These are phyloP conservation scores for Cladosporium sp. DNA, from an alignment of 2,329 filamentous ascomycete species.

Conservation along the genomic window DNA sequence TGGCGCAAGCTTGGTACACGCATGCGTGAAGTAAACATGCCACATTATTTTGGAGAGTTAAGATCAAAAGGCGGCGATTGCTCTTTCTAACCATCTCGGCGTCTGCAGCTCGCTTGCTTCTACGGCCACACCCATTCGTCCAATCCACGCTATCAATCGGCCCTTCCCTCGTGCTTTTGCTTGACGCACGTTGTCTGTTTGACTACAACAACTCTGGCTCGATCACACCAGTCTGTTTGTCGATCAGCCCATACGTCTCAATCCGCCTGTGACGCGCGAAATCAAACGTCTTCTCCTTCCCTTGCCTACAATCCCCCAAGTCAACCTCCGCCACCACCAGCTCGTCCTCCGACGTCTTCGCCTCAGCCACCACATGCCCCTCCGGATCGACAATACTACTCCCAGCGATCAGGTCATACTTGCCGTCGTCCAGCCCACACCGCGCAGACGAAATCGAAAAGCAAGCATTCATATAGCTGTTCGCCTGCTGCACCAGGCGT, in stretches of 20 bases:
- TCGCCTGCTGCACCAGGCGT: conserved; percentile 46
- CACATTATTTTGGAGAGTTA: too few relatives aligned
- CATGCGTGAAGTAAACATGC: too few relatives aligned
- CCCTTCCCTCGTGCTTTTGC: too few relatives aligned
- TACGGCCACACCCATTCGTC: too few relatives aligned
- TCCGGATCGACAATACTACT: conserved; percentile 45
- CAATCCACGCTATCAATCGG: too few relatives aligned
- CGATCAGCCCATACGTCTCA: conserved; percentile 39
- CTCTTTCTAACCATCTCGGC: too few relatives aligned
- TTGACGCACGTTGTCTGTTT: too few relatives aligned
- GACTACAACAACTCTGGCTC: conserved; percentile 31
- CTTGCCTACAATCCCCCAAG: conserved; percentile 41
- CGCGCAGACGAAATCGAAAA: conserved; percentile 47
- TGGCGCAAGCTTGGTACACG: too few relatives aligned
- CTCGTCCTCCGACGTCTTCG: conserved; percentile 44
- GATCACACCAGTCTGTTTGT: conserved; percentile 37
- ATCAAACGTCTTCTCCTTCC: conserved; percentile 44
- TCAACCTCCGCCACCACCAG: conserved; percentile 47
- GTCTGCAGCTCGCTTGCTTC: too few relatives aligned
- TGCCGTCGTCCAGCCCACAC: conserved; percentile 47
- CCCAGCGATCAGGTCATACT: conserved; percentile 44
- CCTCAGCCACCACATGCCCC: conserved; percentile 46
- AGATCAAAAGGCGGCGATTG: too few relatives aligned
- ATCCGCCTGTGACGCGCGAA: conserved; percentile 40
- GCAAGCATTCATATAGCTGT: conserved; percentile 49